A percentile compares a stretch with the other conserved stretches of the same genome.
These are phyloP conservation scores for Colletotrichum orchidophilum DNA, from an alignment of 2,329 filamentous ascomycete species.

Conservation along the genomic window DNA sequence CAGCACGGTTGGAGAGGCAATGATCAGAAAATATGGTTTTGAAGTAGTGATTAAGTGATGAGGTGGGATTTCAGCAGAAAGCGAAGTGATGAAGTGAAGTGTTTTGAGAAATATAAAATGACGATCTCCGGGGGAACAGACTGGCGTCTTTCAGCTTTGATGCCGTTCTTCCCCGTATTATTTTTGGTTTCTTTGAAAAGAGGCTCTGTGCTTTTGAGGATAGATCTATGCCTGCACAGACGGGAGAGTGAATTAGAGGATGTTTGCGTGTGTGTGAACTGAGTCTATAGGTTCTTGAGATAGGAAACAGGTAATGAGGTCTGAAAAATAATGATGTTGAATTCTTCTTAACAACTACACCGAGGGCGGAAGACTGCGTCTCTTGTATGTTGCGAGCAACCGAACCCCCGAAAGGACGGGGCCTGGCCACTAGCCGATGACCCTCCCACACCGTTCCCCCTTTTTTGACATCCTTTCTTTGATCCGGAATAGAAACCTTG, in stretches of 20 bases:
- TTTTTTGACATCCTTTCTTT: slow-evolving; percentile 4
- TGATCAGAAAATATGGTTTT: too few relatives aligned
- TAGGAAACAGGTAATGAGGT: not conserved
- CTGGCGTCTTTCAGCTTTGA: slow-evolving; percentile 25
- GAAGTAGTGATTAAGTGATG: not conserved
- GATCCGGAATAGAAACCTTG: slow-evolving; percentile 4
- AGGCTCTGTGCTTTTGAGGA: not conserved
- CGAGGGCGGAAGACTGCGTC: not conserved
- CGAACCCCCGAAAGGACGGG: not conserved
- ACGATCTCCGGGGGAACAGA: slow-evolving; percentile 24
- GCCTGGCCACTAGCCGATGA: not conserved
- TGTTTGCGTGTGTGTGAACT: not conserved
- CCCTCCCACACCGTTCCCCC: not conserved
- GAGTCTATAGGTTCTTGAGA: slow-evolving; percentile 8
- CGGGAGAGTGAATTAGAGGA: not conserved
- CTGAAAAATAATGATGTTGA: not conserved
- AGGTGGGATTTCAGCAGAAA: not conserved
- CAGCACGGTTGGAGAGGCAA: not conserved
- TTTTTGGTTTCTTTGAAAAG: not conserved
- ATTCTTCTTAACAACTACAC: not conserved
- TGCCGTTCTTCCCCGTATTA: not conserved
- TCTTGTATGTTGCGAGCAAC: slow-evolving; percentile 7
- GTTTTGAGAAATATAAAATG: slow-evolving; percentile 4
- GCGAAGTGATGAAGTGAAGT: not conserved
- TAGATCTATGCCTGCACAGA: slow-evolving; percentile 29